Conservation (phyloP, 208 protist species). For the Blastocrithidia nonstop region DNA sequence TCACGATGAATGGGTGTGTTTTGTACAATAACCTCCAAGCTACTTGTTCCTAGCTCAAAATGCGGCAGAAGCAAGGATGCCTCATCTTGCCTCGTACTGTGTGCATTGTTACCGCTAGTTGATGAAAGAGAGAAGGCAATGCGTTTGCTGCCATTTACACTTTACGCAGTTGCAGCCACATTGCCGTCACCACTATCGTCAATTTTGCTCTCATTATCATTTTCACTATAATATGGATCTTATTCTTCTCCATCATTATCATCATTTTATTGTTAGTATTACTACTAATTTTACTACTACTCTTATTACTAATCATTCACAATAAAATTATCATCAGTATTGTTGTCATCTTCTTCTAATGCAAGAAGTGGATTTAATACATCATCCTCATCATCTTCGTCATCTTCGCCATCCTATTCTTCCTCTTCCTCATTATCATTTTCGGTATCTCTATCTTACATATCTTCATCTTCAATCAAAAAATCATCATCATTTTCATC, state of each 20-base stretch:
- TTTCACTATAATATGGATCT: conserved; percentile 6
- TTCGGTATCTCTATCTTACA: conserved; percentile 13
- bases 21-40: conserved; percentile 9
- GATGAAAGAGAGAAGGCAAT: too few species aligned
- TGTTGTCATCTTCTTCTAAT: conserved; percentile 9
- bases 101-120: too few species aligned
- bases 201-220: too few species aligned
- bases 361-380: conserved; percentile 4
- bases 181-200: too few species aligned
- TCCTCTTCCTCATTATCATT: conserved; percentile 11
- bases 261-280: too few species aligned
- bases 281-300: conserved; percentile 9
- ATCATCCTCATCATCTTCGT: conserved; percentile 10
- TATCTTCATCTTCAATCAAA: conserved; percentile 6
- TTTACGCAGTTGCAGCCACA: too few species aligned
- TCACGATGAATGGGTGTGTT: conserved; percentile 5
- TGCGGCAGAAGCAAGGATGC: conserved; percentile 11
- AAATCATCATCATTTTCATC: conserved; percentile 11
- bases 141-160: too few species aligned
- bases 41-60: conserved; percentile 17
- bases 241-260: conserved; percentile 13
- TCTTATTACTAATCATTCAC: too few species aligned
- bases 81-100: too few species aligned
- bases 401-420: conserved; percentile 20
- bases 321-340: too few species aligned